Base-by-base conservation (phyloP, 1,284 basidiomycete genomes). In the Chalciporus sp. region DNA sequence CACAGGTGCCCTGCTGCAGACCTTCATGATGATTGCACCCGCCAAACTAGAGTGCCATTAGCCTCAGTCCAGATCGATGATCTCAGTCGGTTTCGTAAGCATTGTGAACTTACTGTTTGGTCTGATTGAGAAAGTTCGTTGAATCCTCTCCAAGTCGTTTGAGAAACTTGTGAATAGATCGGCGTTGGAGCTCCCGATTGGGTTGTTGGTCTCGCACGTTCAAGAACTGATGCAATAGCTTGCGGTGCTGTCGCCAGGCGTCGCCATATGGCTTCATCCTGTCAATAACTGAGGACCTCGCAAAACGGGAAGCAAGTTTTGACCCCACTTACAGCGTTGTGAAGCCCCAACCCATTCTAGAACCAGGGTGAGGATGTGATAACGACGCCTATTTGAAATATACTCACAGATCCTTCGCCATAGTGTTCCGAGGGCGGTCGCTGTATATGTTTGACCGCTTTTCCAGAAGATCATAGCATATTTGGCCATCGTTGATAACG, bases 221-320 rank as follows among this genome's bases (percentile, higher is more conserved):
- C 20, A 51, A 37, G 23, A 45, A 51, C 10, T 51, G 50, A 41
- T 51, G 50, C 37, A 51, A n/a, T n/a, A 51, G 11, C 20, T 51
- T 51, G 17, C 50, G 50, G 37, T 51, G 50, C 8, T 31, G 50
- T 45, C 50, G 42, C 50, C 42, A 45, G 5, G 50, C 7, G 12
- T 51, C 50, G n/a, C 49, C 49, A 40, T 51, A 51, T 29, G 50
- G 43, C 28, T 51, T 51, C 50, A 51, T 51, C 35, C 50, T 51
- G 35, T 35, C 6, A 4, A 42, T 23, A 12, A 41, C 11, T 23
- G 17, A 23, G 19, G 19, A 8, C 35, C 35, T 16, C 6, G 14
- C 35, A 37, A n/a, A 23, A 17, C 5, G 35, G n/a, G 35, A n/a
- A 17, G 16, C n/a, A n/a, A n/a, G n/a, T 17, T 7, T 16, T 8